Evolutionary conservation across 2,329 filamentous ascomycete genomes (phyloP), one percentile per base, ranked within the genome.

Genomic region (Hypoxylon sp.): DNA sequence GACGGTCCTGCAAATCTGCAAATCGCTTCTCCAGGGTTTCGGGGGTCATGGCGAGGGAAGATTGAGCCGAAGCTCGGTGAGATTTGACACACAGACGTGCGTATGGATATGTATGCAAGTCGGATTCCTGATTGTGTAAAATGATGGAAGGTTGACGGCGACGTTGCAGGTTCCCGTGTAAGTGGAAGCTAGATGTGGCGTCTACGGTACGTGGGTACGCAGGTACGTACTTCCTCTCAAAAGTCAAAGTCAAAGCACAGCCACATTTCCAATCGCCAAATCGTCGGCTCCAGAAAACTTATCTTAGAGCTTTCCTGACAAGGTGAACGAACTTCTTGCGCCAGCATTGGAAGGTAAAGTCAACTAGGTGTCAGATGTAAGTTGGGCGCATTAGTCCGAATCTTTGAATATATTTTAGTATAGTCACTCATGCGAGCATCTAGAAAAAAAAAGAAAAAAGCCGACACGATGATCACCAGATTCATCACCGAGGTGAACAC

Each of bases 401-500:
- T 9, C 21, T 16, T 16, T 15, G 20, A 23, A n/a, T n/a, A n/a
- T n/a, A n/a, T n/a, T n/a, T 11, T n/a, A 34, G 29, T n/a, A 29
- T 5, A 7, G 6, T 25, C 8, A 23, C 17, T 5, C 23, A 25
- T 26, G 15, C 20, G 21, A 7, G 20, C 5, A 34, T 19, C 12
- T 32, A 44, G 38, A 44, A n/a, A n/a, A n/a, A n/a, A n/a, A n/a
- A n/a, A n/a, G n/a, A n/a, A n/a, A n/a, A n/a, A 29, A 36, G 25
- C 31, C 57, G 36, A 52, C 68, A 78, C 71, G 41, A 94, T 94
- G 90, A 90, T 94, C 55, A 93, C 89, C 52, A 86, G 87, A 69
- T 94, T 90, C 77, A 83, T 95, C 71, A 93, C 91, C 71, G 84
- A 91, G 70, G 86, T 97, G 65, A 85, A 91, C 66, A 88, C 91